phyloP scores from a whole-genome alignment of 441 rosid genomes.

The Arabidopsis hybrid region DNA sequence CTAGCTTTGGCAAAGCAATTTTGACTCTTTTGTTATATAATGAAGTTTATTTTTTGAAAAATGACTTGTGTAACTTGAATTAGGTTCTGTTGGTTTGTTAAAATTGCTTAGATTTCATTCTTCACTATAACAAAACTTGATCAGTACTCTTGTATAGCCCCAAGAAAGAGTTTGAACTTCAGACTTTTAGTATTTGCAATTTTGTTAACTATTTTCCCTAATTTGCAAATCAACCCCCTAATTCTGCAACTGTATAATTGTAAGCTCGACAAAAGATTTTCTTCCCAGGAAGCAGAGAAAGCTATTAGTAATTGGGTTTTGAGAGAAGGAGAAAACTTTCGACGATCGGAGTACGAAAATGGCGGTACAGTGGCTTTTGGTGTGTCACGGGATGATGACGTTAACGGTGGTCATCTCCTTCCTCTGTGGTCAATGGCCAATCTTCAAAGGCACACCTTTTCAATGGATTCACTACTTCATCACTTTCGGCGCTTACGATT shows the following conservation, averaged over 20 bases:
- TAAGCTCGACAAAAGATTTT: neutral
- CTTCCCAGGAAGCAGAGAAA: neutral
- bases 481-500: conserved; percentile 88
- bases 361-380: conserved; percentile 74
- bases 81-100: no score
- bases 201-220: no score
- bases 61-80: no score
- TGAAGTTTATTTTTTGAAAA: no score
- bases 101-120: no score
- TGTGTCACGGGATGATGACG: conserved; percentile 72
- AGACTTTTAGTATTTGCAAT: neutral
- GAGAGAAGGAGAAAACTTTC: neutral
- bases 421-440: conserved; percentile 96
- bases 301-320: neutral
- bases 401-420: conserved; percentile 68
- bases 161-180: no score
- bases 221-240: conserved; percentile 2
- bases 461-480: conserved; percentile 71
- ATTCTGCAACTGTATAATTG: neutral
- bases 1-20: no score
- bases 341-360: conserved; percentile 41
- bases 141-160: no score
- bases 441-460: conserved; percentile 83
- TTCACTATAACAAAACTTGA: no score
- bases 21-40: no score